Conservation (phyloP, 495 filamentous ascomycete genomes). For the Aspergillus haitiensis region DNA sequence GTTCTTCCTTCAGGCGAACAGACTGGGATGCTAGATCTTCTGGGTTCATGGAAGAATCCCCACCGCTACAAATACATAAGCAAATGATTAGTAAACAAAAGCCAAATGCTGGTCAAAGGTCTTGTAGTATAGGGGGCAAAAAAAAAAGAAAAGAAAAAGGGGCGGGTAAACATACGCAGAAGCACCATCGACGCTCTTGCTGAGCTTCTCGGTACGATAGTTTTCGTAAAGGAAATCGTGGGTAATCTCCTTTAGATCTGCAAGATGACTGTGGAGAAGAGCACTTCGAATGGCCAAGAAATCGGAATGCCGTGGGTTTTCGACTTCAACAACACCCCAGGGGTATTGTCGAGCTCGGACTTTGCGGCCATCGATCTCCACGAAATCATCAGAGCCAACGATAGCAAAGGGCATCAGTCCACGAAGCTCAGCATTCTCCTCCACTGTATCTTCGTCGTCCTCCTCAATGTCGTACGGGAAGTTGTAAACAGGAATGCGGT, state of each 20-base stretch:
- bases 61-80: background rate
- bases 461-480: conserved; percentile 99
- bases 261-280: conserved; percentile 93
- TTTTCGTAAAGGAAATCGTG: conserved; percentile 99
- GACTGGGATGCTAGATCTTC: conserved; percentile 96
- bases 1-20: conserved; percentile 97
- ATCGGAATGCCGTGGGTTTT: conserved; percentile 98
- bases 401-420: conserved; percentile 99
- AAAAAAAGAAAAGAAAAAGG: conserved; percentile 1
- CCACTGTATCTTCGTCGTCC: conserved; percentile 98
- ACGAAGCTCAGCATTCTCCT: conserved; percentile 96
- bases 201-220: conserved; percentile 99
- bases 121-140: background rate
- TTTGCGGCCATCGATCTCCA: conserved; percentile 89
- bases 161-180: conserved; percentile 65
- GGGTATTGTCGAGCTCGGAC: conserved; percentile 96
- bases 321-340: conserved; percentile 98
- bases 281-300: conserved; percentile 97
- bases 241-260: conserved; percentile 98
- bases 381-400: conserved; percentile 91
- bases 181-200: conserved; percentile 95
- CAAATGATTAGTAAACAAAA: background rate
- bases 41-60: conserved; percentile 90
- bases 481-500: conserved; percentile 99
- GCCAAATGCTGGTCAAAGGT: no score